Percentiles rank a stretch among this genome's conserved stretches.
These are phyloP conservation scores for Aspergillus sergii DNA, from an alignment of 2,329 filamentous ascomycete genomes.

Conservation along the genomic window DNA sequence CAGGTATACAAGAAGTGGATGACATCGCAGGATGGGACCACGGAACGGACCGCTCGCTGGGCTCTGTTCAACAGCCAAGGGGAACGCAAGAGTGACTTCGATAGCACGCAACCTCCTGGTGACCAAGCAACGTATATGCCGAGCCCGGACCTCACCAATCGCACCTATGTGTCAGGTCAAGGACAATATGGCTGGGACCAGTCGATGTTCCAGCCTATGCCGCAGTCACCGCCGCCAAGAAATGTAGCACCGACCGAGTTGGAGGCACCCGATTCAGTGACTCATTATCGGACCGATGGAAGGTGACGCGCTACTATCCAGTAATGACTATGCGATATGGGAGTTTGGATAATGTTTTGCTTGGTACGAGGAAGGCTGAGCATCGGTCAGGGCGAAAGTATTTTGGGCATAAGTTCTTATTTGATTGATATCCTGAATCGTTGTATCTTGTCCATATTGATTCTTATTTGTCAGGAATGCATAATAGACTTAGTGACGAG, in stretches of 20 bases:
- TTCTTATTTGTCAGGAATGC: neutral
- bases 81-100: constrained; percentile 14
- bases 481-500: neutral
- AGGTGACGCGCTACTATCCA: neutral
- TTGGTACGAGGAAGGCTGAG: neutral
- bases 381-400: neutral
- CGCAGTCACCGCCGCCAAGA: neutral
- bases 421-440: neutral
- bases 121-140: constrained; percentile 6
- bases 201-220: neutral
- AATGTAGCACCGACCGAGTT: neutral
- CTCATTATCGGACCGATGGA: neutral
- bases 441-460: neutral
- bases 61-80: constrained; percentile 27
- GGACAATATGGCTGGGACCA: constrained; percentile 9
- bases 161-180: neutral
- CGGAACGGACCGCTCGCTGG: constrained; percentile 36
- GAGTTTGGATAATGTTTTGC: neutral
- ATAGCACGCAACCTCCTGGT: constrained; percentile 2
- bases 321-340: neutral
- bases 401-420: neutral
- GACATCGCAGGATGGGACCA: constrained; percentile 35
- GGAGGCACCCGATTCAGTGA: neutral
- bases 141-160: constrained; percentile 6
- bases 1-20: constrained; percentile 38